Conservation (phyloP, 148 eudicot genomes). For the Selenicereus undatus region DNA sequence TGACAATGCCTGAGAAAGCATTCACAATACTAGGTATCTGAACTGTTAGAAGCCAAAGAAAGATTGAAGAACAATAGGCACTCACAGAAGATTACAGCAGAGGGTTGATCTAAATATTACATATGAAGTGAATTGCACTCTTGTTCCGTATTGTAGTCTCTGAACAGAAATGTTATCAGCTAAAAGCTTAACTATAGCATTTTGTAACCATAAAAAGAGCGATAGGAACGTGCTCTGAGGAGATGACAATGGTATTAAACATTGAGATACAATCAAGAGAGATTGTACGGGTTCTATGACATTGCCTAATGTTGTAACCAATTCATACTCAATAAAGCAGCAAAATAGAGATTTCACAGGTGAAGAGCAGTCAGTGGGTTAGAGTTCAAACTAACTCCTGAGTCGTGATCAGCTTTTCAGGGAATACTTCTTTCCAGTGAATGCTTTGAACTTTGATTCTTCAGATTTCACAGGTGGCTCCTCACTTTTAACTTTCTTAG, state of each 20-base stretch:
- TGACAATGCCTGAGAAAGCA: neutral
- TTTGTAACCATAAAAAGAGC: neutral
- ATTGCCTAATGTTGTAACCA: neutral
- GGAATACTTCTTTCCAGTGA: conserved; percentile 36
- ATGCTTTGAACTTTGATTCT: conserved; percentile 37
- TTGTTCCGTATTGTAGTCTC: too few relatives aligned
- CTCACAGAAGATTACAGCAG: too few relatives aligned
- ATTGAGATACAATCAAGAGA: neutral
- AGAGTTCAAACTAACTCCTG: neutral
- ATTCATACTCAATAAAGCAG: neutral
- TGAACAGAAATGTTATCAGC: too few relatives aligned
- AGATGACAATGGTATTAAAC: neutral
- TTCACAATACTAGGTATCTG: neutral
- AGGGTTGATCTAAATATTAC: too few relatives aligned
- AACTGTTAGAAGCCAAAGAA: neutral
- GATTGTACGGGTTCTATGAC: neutral
- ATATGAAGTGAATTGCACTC: too few relatives aligned
- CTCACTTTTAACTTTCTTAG: conserved; percentile 18
- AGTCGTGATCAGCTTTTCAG: conserved; percentile 17
- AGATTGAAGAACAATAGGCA: neutral
- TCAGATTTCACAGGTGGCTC: conserved; percentile 25
- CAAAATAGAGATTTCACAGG: neutral
- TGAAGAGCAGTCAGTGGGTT: conserved; percentile 9
- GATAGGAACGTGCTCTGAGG: neutral
- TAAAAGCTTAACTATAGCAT: too few relatives aligned